A percentile compares a stretch with the other conserved stretches of the same genome.
Conservation (phyloP, 2,329 filamentous ascomycete species). For the Ceratocystis diversiconidia region DNA sequence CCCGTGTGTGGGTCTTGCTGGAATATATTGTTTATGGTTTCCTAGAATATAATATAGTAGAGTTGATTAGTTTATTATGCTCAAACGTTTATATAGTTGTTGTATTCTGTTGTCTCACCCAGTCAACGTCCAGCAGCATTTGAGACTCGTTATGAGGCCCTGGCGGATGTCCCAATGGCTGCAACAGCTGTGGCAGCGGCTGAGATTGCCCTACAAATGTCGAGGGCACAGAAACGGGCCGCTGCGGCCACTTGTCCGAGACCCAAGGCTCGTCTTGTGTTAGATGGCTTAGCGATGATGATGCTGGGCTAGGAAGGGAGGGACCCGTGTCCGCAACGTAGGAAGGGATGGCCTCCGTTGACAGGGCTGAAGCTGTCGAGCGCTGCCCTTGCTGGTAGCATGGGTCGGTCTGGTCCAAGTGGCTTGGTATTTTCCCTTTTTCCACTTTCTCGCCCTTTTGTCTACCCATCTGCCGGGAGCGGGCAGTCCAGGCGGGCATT, state of each 20-base stretch:
- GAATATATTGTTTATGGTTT: slow-evolving; percentile 28
- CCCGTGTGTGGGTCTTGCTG: slow-evolving; percentile 29
- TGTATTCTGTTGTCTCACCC: background rate
- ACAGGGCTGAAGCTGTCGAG: background rate
- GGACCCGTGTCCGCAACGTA: background rate
- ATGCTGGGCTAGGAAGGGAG: background rate
- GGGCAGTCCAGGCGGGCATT: slow-evolving; percentile 10
- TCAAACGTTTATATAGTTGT: background rate
- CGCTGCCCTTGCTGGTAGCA: background rate
- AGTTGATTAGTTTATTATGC: background rate
- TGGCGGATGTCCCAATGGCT: background rate
- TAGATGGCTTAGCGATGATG: background rate
- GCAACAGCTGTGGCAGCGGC: too few relatives aligned
- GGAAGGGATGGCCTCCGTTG: background rate
- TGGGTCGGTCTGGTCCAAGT: background rate
- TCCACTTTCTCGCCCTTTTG: background rate
- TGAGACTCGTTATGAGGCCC: background rate
- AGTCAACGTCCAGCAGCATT: background rate
- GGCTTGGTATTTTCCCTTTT: background rate
- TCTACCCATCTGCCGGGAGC: background rate
- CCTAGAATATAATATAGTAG: slow-evolving; percentile 20
- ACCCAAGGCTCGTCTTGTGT: background rate
- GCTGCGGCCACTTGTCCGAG: background rate
- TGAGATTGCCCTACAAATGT: background rate
- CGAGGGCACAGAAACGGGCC: background rate